phyloP scores from a whole-genome alignment of 805 yeast genomes.

The Yarrowia phangngaensis region DNA sequence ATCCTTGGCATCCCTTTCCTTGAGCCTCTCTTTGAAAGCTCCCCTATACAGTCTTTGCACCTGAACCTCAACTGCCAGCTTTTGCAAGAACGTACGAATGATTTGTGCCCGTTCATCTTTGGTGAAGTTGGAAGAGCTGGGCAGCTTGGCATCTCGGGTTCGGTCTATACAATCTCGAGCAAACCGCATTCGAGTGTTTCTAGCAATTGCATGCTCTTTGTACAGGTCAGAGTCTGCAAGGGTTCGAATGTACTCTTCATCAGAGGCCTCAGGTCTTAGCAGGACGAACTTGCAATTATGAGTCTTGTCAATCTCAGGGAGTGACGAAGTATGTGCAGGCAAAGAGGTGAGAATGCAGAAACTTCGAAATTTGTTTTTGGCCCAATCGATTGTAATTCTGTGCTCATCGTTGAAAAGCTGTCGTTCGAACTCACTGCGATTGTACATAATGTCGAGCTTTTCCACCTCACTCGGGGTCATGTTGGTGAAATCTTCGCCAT shows the following conservation, averaged over 20 bases:
- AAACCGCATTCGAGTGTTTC: constrained; percentile 42
- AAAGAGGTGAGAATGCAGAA: constrained; percentile 51
- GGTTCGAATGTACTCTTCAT: constrained; percentile 46
- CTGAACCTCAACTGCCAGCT: constrained; percentile 59
- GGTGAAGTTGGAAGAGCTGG: constrained; percentile 24
- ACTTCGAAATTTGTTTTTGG: constrained; percentile 62
- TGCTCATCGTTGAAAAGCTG: constrained; percentile 53
- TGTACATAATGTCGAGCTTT: constrained; percentile 56
- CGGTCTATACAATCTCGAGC: constrained; percentile 40
- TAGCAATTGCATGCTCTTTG: constrained; percentile 50
- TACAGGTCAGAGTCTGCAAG: constrained; percentile 53
- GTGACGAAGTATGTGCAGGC: constrained; percentile 43
- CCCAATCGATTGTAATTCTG: constrained; percentile 61
- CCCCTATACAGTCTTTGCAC: constrained; percentile 61
- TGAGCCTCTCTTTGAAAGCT: constrained; percentile 33
- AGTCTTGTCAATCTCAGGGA: constrained; percentile 38
- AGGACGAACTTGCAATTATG: constrained; percentile 40
- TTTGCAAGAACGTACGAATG: constrained; percentile 48
- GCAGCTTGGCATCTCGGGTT: constrained; percentile 22
- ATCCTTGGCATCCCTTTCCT: too few species aligned
- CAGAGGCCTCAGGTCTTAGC: constrained; percentile 44
- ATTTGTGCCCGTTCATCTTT: constrained; percentile 47
- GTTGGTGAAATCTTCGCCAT: constrained; percentile 30
- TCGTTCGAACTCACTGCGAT: constrained; percentile 45
- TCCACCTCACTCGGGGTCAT: constrained; percentile 34